Evolutionary conservation across 371 early-diverging fungal species (phyloP), one percentile per base, ranked within the genome.

Genomic region (Capniomyces stellatus): DNA sequence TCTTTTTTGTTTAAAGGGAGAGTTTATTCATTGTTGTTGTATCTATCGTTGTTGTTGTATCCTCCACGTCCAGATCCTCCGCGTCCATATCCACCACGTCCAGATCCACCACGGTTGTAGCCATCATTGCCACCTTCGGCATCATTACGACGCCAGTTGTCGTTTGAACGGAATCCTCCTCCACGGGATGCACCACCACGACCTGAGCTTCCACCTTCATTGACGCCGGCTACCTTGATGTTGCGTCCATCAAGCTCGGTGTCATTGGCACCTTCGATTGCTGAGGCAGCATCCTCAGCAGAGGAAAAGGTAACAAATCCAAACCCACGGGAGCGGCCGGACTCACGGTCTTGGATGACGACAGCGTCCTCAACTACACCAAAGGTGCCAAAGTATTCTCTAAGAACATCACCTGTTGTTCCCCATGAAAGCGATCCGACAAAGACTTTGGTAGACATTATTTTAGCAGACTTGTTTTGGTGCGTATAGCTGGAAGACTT

Each of bases 221-320:
- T 41, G 41, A 21, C 18, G 18, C 21, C 41, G 21, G 41, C 81
- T 48, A 78, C 63, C 35, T 86, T 76, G 61, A 87, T 61, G 55
- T 67, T 66, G 61, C 87, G 80, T 35, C 85, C 86, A 40, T 73
- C 71, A 31, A 86, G 59, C 29, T 73, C 73, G 15, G 62, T 55
- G 54, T 83, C 86, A 59, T 83, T 81, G 71, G 79, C 67, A 66
- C 31, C 64, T 24, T 69, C 39, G 56, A 81, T 71, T 54, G 86
- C 85, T 23, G 46, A 46, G 39, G 74, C 60, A 59, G 85, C 83
- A 25, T 68, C 69, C 15, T 59, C 66, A 23, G 62, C 53, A 48
- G 44, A 59, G 41, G 47, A 60, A 50, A 71, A 79, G 54, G 76
- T 77, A 50, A 85, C 84, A 58, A 86, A 86, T 4, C 85, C 87